These are phyloP conservation scores for Linum lewisii DNA, from an alignment of 345 rosid species.

Conservation along the genomic window DNA sequence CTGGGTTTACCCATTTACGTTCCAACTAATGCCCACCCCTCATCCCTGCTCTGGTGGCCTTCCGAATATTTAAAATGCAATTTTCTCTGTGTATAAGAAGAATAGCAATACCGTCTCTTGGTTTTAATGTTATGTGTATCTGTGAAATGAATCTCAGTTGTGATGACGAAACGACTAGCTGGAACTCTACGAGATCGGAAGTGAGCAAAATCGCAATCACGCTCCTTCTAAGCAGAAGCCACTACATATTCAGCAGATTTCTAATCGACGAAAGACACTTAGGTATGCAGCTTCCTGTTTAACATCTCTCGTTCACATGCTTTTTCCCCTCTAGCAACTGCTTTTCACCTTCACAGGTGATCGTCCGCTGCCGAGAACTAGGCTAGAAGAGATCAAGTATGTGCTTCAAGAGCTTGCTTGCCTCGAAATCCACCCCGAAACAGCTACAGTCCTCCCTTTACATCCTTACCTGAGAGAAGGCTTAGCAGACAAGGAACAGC, in stretches of 20 bases:
- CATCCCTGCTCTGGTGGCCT: too few species aligned
- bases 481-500: conserved; percentile 27
- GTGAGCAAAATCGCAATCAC: conserved; percentile 63
- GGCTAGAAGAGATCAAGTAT: conserved; percentile 71
- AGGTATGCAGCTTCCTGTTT: conserved; percentile 31
- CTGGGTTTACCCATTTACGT: too few species aligned
- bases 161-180: conserved; percentile 33
- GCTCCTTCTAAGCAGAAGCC: conserved; percentile 64
- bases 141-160: conserved; percentile 30
- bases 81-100: too few species aligned
- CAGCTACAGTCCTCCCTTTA: conserved; percentile 59
- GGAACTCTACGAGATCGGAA: conserved; percentile 60
- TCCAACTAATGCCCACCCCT: too few species aligned
- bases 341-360: conserved; percentile 34
- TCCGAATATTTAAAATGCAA: too few species aligned
- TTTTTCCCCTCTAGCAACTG: too few species aligned
- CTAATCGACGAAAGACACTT: conserved; percentile 57
- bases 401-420: conserved; percentile 58
- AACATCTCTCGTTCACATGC: background rate
- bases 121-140: too few species aligned
- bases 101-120: too few species aligned
- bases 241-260: conserved; percentile 58
- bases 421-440: conserved; percentile 53
- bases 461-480: conserved; percentile 42
- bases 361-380: conserved; percentile 52